Evolutionary conservation across 345 rosid genomes (phyloP), one percentile per base, ranked within the genome.

Genomic region (Fremontodendron californicum): DNA sequence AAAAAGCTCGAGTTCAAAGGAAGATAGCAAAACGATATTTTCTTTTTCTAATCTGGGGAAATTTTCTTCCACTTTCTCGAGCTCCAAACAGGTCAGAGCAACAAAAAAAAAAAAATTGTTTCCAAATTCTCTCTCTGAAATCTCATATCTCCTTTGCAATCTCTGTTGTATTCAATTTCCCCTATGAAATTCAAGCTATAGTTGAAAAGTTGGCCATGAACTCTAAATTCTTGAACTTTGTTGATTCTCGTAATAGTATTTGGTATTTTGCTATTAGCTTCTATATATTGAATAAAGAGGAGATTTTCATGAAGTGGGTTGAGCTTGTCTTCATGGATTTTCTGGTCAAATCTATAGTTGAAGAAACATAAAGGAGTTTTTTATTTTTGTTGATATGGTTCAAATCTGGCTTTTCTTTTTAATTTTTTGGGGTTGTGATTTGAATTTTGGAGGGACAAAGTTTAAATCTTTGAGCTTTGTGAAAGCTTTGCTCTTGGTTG

Each of bases 51-150:
- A 43, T n/a, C n/a, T 12, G 62, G 9, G 19, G 16, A 21, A 61
- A 9, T 19, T 74, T 73, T 77, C 68, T 33, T 80, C 39, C 57
- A 48, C 31, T 65, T 75, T 78, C 74, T 71, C 78, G 57, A 43
- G 63, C 71, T 79, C 66, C 80, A 60, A 79, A 71, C 85, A 78
- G 87, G 87, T 85, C 61, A 82, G 85, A 60, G 55, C 35, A 23
- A 15, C 23, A n/a, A n/a, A n/a, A n/a, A n/a, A n/a, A n/a, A 9
- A n/a, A 21, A 23, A 5, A 16, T 73, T 45, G 49, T 13, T 19
- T 51, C 29, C 0, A 33, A 71, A 71, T 11, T 75, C 62, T 78
- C 73, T 64, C 73, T 55, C 51, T 25, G 18, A 13, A 73, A 74
- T 79, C 75, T 68, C 69, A 65, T 48, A 46, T 69, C n/a, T 71